Evolutionary conservation across 2,329 filamentous ascomycete genomes (phyloP).

Genomic region (Pyrenochaeta sp.): DNA sequence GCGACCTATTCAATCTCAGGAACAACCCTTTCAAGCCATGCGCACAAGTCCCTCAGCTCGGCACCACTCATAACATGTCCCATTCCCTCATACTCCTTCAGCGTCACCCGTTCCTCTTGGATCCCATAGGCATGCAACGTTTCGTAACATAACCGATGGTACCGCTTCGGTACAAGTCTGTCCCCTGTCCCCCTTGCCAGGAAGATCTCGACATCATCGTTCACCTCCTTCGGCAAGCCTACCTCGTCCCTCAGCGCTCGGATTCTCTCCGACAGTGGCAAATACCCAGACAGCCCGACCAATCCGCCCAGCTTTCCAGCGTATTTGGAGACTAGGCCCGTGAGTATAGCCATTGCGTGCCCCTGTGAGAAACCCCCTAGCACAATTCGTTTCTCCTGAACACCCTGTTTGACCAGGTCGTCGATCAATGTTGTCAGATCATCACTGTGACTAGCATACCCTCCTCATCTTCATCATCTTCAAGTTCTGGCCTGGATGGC

Average conservation of each 20-base stretch:
- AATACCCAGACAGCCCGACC: slow-evolving; percentile 57
- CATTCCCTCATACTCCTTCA: slow-evolving; percentile 59
- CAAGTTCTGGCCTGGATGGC: slow-evolving; percentile 52
- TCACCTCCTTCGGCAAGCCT: slow-evolving; percentile 42
- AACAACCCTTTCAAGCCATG: slow-evolving; percentile 53
- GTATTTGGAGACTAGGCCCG: slow-evolving; percentile 53
- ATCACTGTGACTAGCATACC: slow-evolving; percentile 52
- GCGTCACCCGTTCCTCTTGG: slow-evolving; percentile 48
- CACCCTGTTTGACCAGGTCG: slow-evolving; percentile 51
- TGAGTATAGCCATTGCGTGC: slow-evolving; percentile 56
- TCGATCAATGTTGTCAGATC: slow-evolving; percentile 55
- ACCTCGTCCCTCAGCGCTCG: slow-evolving; percentile 49
- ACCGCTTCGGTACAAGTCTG: slow-evolving; percentile 56
- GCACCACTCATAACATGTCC: slow-evolving; percentile 55
- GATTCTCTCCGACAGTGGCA: slow-evolving; percentile 54
- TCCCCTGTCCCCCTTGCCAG: slow-evolving; percentile 58
- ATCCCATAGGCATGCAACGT: slow-evolving; percentile 52
- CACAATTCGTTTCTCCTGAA: slow-evolving; percentile 55
- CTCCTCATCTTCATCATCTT: slow-evolving; percentile 57
- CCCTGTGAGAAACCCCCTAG: slow-evolving; percentile 61
- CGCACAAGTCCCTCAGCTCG: slow-evolving; percentile 58
- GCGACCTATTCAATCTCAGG: slow-evolving; percentile 29
- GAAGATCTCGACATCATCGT: slow-evolving; percentile 54
- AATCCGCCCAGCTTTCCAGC: slow-evolving; percentile 53
- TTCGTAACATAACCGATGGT: slow-evolving; percentile 54